phyloP scores from a whole-genome alignment of 768 basidiomycete genomes.

The Podaxis sp. region DNA sequence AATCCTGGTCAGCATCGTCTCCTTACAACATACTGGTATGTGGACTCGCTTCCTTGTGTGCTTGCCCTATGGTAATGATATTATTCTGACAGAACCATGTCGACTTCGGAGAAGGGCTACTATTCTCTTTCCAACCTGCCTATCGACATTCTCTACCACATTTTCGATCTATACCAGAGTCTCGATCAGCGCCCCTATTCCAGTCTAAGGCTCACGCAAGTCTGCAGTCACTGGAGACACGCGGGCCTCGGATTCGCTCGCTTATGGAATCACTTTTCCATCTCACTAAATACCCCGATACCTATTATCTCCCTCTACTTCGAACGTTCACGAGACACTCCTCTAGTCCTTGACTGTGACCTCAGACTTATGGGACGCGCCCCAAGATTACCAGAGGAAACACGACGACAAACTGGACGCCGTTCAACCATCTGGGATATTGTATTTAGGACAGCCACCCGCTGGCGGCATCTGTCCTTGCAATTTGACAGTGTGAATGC shows the following conservation, averaged over 20 bases:
- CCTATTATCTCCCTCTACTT: constrained; percentile 21
- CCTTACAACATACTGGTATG: background rate
- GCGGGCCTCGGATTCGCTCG: constrained; percentile 16
- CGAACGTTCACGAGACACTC: constrained; percentile 20
- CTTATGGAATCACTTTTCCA: constrained; percentile 20
- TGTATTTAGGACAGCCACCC: background rate
- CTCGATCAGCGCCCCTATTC: background rate
- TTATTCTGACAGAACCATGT: background rate
- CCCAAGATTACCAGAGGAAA: background rate
- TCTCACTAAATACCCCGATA: constrained; percentile 18
- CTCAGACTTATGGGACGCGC: constrained; percentile 15
- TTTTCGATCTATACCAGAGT: background rate
- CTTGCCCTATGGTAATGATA: background rate
- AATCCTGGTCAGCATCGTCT: background rate
- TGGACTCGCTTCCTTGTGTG: background rate
- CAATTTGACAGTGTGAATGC: background rate
- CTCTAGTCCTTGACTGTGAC: constrained; percentile 23
- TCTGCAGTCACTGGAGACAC: constrained; percentile 24
- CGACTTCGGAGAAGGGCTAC: background rate
- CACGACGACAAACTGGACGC: background rate
- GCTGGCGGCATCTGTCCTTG: background rate
- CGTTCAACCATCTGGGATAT: background rate
- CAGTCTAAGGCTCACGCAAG: constrained; percentile 19
- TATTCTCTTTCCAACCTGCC: background rate
- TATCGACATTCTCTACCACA: background rate